Base-by-base conservation (phyloP, 1,284 basidiomycete species). In the Ceratobasidium sp. region DNA sequence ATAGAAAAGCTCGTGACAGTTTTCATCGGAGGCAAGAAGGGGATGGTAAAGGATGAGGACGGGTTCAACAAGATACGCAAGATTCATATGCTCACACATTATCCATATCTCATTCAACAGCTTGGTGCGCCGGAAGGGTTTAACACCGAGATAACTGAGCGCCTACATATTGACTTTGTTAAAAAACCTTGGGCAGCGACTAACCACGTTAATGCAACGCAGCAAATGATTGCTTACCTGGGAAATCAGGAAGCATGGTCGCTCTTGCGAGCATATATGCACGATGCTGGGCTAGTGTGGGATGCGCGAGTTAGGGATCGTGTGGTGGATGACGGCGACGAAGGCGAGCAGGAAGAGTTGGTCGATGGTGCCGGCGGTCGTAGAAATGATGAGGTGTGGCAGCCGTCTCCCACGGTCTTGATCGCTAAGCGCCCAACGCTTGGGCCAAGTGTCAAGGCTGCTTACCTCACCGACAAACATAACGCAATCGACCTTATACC, bases 161-260 rank as follows among this genome's bases (percentile, higher is more conserved):
- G 68, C 3, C 58, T 77, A 13, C 79, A 79, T 49, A 79, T 77
- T n/a, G 76, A 73, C 40, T 67, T 39, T 13, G 71, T 73, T 23
- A 80, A 80, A 46, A 20, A 70, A 9, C 70, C 70, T 3, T 80
- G 72, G 60, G 1, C 64, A 23, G 66, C 71, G 42, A 68, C 77
- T 10, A 80, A 78, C 60, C 39, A 68, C n/a, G 26, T 40, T 7
- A 71, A 80, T 20, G 9, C 58, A 2, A 40, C 40, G 2, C 53
- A 39, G n/a, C 79, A 80, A 42, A 79, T 79, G 79, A 53, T 60
- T 20, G 28, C 20, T 12, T 79, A 77, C 67, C 70, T 79, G 10
- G 60, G 67, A 15, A 44, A n/a, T 0, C 18, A 46, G 51, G 73
- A 76, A 42, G 49, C 61, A 1, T 67, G 61, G 61, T 20, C 63